Conservation (phyloP, 495 filamentous ascomycete genomes). For the Aspergillus diversus region DNA sequence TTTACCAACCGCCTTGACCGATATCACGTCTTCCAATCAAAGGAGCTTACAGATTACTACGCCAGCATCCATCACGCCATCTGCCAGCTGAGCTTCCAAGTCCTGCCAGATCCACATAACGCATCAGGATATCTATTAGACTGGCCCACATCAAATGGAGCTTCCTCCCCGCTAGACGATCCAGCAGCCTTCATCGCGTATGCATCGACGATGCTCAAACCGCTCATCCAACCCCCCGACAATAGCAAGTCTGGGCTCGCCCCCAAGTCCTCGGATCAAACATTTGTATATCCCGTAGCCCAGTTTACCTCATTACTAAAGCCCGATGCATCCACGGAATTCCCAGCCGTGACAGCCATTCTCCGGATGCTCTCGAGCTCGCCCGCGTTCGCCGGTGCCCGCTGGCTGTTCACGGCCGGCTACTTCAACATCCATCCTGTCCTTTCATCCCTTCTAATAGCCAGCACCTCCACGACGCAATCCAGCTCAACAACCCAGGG, state of each 20-base stretch:
- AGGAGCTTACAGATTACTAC: conserved; percentile 81
- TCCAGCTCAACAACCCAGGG: conserved; percentile 55
- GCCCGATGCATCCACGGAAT: conserved; percentile 84
- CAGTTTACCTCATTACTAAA: conserved; percentile 84
- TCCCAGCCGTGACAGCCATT: conserved; percentile 74
- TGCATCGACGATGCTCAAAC: conserved; percentile 65
- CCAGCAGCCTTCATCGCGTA: conserved; percentile 68
- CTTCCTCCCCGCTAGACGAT: conserved; percentile 69
- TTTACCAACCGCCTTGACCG: conserved; percentile 95
- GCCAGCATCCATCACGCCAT: conserved; percentile 74
- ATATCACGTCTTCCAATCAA: conserved; percentile 87
- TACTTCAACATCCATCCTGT: conserved; percentile 95
- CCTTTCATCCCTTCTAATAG: conserved; percentile 76
- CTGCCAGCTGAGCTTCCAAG: conserved; percentile 77
- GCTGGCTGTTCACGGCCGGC: conserved; percentile 95
- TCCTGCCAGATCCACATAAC: conserved; percentile 61
- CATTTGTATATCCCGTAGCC: conserved; percentile 78
- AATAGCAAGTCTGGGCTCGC: conserved; percentile 36
- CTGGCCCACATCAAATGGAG: conserved; percentile 79
- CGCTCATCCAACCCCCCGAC: conserved; percentile 60
- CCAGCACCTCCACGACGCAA: conserved; percentile 49
- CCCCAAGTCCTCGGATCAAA: conserved; percentile 53
- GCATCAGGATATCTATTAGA: conserved; percentile 68
- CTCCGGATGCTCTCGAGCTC: conserved; percentile 63
- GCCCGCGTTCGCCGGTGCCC: conserved; percentile 63